Conservation (phyloP, 495 filamentous ascomycete species). For the Penicillium paxilli region DNA sequence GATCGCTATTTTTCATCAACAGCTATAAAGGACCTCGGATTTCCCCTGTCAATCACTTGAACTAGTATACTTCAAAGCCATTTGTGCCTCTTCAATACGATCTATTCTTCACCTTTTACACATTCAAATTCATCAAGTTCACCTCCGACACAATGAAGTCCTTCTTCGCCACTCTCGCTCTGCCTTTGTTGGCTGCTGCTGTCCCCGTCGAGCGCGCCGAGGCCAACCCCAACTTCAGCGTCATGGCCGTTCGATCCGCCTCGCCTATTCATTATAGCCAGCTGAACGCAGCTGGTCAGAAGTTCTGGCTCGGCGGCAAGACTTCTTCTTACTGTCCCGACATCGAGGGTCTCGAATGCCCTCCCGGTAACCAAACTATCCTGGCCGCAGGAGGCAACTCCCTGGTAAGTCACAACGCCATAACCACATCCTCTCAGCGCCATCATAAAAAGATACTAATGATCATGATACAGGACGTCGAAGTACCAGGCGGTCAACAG, state of each 20-base stretch:
- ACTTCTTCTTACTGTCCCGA: constrained; percentile 42
- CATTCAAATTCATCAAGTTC: background rate
- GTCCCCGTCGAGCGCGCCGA: constrained; percentile 15
- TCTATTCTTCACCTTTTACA: background rate
- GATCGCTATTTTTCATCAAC: too few relatives aligned
- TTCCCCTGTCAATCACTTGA: background rate
- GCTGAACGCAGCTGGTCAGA: constrained; percentile 39
- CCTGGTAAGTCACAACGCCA: constrained; percentile 26
- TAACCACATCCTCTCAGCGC: background rate
- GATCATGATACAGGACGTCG: constrained; percentile 35
- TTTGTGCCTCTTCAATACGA: background rate
- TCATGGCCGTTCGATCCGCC: constrained; percentile 40
- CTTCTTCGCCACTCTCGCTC: constrained; percentile 24
- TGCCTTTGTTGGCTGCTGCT: constrained; percentile 32
- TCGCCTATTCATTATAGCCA: constrained; percentile 42
- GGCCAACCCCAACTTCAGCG: constrained; percentile 28
- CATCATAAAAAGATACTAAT: background rate
- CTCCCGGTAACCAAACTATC: constrained; percentile 44
- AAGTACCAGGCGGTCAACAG: constrained; percentile 65
- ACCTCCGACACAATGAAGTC: constrained; percentile 25
- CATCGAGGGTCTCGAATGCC: constrained; percentile 28
- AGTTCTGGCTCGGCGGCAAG: constrained; percentile 42
- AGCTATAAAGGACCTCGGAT: too few relatives aligned
- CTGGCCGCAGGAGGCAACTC: constrained; percentile 35
- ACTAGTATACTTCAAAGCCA: background rate